Evolutionary conservation across 2,329 filamentous ascomycete genomes (phyloP).

Genomic region (Aspergillus hiratsukae): DNA sequence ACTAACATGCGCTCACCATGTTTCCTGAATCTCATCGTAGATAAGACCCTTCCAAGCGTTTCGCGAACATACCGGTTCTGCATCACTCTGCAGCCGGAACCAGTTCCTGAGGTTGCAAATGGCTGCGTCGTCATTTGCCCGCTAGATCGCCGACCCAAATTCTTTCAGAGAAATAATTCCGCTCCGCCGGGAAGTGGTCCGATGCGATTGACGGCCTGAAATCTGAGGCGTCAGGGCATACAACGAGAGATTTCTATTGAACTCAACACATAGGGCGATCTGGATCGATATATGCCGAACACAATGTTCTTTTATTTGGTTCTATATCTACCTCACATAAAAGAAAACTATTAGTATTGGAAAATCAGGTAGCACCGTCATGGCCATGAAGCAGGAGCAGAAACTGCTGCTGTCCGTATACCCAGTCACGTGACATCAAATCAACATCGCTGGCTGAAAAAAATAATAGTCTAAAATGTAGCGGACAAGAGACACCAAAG

Average conservation of each 20-base stretch:
- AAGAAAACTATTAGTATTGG: too few species aligned
- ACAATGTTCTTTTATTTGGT: too few species aligned
- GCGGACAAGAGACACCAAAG: background rate
- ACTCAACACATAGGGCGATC: too few species aligned
- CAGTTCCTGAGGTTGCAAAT: conserved; percentile 5
- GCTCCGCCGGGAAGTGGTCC: conserved; percentile 7
- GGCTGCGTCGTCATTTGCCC: conserved; percentile 12
- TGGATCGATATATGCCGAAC: too few species aligned
- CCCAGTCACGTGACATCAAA: background rate
- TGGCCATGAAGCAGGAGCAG: too few species aligned
- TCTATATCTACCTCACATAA: too few species aligned
- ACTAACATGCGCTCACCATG: background rate
- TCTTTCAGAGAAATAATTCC: background rate
- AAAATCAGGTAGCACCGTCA: too few species aligned
- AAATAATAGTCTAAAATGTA: background rate
- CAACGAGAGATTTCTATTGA: too few species aligned
- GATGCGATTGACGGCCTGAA: conserved; percentile 7
- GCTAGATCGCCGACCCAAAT: conserved; percentile 2
- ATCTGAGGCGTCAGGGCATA: background rate
- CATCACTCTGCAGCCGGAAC: background rate
- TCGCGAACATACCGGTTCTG: background rate
- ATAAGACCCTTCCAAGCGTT: background rate
- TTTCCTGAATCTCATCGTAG: background rate
- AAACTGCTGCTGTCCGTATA: too few species aligned
- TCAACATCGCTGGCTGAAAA: background rate